phyloP scores from a whole-genome alignment of 2,329 filamentous ascomycete genomes.

The Aspergillus costaricaensis region DNA sequence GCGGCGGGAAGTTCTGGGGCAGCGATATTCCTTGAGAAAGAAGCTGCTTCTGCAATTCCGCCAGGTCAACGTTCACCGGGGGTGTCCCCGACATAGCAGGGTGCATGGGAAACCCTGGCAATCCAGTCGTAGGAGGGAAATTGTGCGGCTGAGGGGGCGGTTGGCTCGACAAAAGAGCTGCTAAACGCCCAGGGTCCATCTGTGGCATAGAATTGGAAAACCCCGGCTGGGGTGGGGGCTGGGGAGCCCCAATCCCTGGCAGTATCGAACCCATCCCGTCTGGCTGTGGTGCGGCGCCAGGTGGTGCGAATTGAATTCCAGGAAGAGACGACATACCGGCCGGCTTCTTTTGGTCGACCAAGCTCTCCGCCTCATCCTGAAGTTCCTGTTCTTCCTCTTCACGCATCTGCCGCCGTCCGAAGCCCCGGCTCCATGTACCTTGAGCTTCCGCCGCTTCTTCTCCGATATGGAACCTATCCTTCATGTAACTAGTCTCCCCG shows the following conservation, averaged over 20 bases:
- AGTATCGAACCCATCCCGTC: conserved; percentile 48
- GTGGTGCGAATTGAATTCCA: conserved; percentile 60
- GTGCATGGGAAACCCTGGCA: conserved; percentile 43
- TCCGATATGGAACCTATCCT: conserved; percentile 93
- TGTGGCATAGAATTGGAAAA: conserved; percentile 45
- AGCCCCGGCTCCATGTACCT: conserved; percentile 87
- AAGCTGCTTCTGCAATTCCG: conserved; percentile 42
- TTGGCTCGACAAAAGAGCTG: conserved; percentile 51
- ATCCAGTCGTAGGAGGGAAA: conserved; percentile 34
- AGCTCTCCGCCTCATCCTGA: conserved; percentile 88
- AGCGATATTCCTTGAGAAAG: conserved; percentile 38
- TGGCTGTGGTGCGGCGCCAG: conserved; percentile 51
- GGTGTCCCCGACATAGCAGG: conserved; percentile 53
- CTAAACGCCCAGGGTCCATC: conserved; percentile 49
- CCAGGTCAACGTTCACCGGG: conserved; percentile 41
- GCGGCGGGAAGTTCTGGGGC: conserved; percentile 38
- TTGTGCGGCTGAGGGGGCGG: conserved; percentile 29
- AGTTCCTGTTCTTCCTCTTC: conserved; percentile 93
- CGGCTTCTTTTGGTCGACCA: conserved; percentile 87
- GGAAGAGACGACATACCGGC: conserved; percentile 54
- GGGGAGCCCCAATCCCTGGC: conserved; percentile 51
- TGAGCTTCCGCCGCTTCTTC: conserved; percentile 90
- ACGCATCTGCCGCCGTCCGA: conserved; percentile 74
- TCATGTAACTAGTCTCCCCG: conserved; percentile 79
- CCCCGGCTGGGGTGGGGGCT: conserved; percentile 38